Percentiles rank a stretch among this genome's conserved stretches.
These are phyloP conservation scores for Aspergillus nomiae DNA, from an alignment of 2,329 filamentous ascomycete genomes.

Conservation along the genomic window DNA sequence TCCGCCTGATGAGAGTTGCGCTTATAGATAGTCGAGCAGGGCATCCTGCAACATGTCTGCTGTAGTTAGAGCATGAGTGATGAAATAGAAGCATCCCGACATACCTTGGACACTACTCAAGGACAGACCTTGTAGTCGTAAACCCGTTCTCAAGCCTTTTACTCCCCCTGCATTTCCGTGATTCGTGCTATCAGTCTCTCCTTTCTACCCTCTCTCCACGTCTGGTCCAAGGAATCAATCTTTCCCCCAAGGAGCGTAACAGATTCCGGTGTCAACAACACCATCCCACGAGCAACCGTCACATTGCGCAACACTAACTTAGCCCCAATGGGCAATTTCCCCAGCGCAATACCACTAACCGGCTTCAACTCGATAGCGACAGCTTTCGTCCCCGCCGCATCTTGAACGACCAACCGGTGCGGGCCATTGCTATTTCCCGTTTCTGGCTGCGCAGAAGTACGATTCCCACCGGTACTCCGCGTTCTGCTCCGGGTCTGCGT, in stretches of 20 bases:
- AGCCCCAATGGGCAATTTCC: conserved; percentile 68
- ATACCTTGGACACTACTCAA: not conserved
- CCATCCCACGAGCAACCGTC: conserved; percentile 69
- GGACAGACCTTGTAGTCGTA: not conserved
- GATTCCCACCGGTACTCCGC: conserved; percentile 18
- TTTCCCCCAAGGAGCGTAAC: conserved; percentile 83
- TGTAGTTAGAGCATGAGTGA: conserved; percentile 1
- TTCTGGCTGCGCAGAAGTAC: conserved; percentile 12
- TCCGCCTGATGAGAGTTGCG: not conserved
- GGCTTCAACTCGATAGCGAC: conserved; percentile 72
- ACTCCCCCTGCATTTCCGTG: conserved; percentile 31
- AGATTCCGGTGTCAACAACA: conserved; percentile 72
- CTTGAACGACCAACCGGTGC: conserved; percentile 81
- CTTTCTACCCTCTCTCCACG: conserved; percentile 74
- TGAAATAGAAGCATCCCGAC: not conserved
- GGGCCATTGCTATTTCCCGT: conserved; percentile 52
- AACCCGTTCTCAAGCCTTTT: not conserved
- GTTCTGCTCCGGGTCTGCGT: conserved; percentile 47
- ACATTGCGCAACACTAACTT: conserved; percentile 74
- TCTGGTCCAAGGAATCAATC: conserved; percentile 76
- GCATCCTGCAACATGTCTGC: not conserved
- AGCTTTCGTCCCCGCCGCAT: conserved; percentile 68
- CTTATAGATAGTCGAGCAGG: conserved; percentile 1
- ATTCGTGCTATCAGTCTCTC: conserved; percentile 66
- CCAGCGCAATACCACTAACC: conserved; percentile 65